These are phyloP conservation scores for Syzygium oleosum DNA, from an alignment of 345 rosid genomes.

Conservation along the genomic window DNA sequence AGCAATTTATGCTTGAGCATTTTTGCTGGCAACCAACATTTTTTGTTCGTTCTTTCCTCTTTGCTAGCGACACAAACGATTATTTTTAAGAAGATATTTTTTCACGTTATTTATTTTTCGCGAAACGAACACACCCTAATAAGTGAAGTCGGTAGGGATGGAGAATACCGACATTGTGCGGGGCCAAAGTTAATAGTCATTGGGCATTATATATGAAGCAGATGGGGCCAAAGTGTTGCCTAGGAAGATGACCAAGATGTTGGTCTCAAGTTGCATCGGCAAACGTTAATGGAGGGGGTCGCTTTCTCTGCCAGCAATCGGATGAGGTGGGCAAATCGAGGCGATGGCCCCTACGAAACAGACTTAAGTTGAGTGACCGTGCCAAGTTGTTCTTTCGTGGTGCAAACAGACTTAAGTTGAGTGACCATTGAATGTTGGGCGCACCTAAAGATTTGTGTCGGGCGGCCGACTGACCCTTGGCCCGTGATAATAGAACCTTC, in stretches of 20 bases:
- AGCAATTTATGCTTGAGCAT: neutral
- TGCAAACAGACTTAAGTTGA: neutral
- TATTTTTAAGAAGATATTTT: neutral
- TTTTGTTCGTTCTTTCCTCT: neutral
- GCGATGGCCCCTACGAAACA: neutral
- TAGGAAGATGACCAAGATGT: neutral
- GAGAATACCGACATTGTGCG: neutral
- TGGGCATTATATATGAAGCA: neutral
- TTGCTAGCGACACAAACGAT: neutral
- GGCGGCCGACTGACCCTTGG: neutral
- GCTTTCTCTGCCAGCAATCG: neutral
- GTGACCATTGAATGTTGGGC: neutral
- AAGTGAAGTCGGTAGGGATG: neutral
- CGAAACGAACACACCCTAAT: neutral
- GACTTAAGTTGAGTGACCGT: neutral
- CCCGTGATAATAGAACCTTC: neutral
- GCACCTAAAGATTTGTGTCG: neutral
- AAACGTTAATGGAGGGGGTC: neutral
- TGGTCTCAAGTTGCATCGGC: neutral
- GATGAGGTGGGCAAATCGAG: neutral
- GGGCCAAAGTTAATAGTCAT: neutral
- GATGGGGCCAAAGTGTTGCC: neutral
- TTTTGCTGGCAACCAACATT: fast-evolving
- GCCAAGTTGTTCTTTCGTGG: neutral
- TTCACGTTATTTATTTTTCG: neutral